Evolutionary conservation across 1,284 basidiomycete genomes (phyloP).

Genomic region (Tranzscheliella williamsii): DNA sequence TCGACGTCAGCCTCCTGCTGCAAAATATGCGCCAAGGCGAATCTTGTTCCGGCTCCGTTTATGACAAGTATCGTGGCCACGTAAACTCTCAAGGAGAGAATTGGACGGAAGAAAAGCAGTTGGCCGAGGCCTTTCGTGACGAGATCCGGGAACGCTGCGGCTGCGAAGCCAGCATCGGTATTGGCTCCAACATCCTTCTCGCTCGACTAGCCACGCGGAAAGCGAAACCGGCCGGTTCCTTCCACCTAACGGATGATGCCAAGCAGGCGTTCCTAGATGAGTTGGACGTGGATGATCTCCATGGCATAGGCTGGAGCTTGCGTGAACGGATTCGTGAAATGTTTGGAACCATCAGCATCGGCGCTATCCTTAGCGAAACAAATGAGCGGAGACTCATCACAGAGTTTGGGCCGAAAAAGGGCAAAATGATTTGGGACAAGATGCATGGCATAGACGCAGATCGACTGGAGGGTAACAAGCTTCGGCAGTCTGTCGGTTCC

Average conservation of each 20-base stretch:
- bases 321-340: slow-evolving; percentile 66
- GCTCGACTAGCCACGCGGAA: slow-evolving; percentile 85
- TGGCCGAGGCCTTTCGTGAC: slow-evolving; percentile 78
- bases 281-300: slow-evolving; percentile 81
- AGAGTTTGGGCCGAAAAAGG: slow-evolving; percentile 78
- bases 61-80: slow-evolving; percentile 18
- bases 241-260: slow-evolving; percentile 71
- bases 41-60: slow-evolving; percentile 6
- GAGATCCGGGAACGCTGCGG: slow-evolving; percentile 76
- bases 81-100: slow-evolving; percentile 22
- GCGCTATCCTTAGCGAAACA: slow-evolving; percentile 64
- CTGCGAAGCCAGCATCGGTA: slow-evolving; percentile 82
- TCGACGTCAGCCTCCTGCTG: slow-evolving; percentile 79
- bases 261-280: slow-evolving; percentile 68
- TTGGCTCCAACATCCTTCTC: slow-evolving; percentile 86
- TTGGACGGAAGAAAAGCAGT: slow-evolving; percentile 56
- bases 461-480: slow-evolving; percentile 68
- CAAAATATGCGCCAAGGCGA: slow-evolving; percentile 36
- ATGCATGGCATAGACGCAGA: slow-evolving; percentile 80
- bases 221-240: slow-evolving; percentile 86
- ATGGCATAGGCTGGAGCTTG: slow-evolving; percentile 75
- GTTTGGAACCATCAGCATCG: slow-evolving; percentile 74
- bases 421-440: slow-evolving; percentile 81
- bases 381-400: slow-evolving; percentile 60
- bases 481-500: slow-evolving; percentile 41